Conservation (phyloP, 495 filamentous ascomycete genomes). For the Hypoxylon lenormandii region DNA sequence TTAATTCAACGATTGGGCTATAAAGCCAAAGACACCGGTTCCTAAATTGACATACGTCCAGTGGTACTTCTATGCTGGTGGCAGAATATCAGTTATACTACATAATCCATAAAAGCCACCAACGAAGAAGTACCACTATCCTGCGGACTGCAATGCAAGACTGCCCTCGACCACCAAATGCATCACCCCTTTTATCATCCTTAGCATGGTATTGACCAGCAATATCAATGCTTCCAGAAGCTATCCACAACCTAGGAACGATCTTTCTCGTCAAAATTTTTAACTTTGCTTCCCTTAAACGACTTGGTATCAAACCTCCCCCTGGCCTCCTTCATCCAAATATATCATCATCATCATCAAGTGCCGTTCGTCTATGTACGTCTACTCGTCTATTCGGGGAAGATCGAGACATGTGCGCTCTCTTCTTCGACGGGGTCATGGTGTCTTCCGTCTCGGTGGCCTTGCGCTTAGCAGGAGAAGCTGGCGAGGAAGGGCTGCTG, state of each 20-base stretch:
- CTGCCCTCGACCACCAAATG: too few species aligned
- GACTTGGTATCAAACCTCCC: slow-evolving; percentile 28
- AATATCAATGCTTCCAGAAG: slow-evolving; percentile 9
- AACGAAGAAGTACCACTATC: too few species aligned
- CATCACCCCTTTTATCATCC: too few species aligned
- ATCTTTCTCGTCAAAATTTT: too few species aligned
- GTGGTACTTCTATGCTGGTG: too few species aligned
- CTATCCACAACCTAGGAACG: slow-evolving; percentile 8
- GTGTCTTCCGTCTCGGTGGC: slow-evolving; percentile 4
- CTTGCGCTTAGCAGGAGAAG: slow-evolving; percentile 25
- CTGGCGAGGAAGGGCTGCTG: background rate
- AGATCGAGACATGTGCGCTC: background rate
- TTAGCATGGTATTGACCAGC: background rate
- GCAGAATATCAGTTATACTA: too few species aligned
- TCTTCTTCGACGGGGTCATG: slow-evolving; percentile 24
- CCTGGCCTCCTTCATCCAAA: slow-evolving; percentile 2
- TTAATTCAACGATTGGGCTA: too few species aligned
- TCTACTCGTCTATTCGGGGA: background rate
- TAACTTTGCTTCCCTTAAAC: slow-evolving; percentile 30
- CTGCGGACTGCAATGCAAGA: too few species aligned
- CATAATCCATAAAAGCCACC: too few species aligned
- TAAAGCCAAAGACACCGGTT: too few species aligned
- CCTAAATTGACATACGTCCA: too few species aligned
- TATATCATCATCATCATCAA: slow-evolving; percentile 9
- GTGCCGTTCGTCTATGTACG: background rate